Evolutionary conservation across 495 filamentous ascomycete species (phyloP).

Genomic region (Tuber umbilicatum): DNA sequence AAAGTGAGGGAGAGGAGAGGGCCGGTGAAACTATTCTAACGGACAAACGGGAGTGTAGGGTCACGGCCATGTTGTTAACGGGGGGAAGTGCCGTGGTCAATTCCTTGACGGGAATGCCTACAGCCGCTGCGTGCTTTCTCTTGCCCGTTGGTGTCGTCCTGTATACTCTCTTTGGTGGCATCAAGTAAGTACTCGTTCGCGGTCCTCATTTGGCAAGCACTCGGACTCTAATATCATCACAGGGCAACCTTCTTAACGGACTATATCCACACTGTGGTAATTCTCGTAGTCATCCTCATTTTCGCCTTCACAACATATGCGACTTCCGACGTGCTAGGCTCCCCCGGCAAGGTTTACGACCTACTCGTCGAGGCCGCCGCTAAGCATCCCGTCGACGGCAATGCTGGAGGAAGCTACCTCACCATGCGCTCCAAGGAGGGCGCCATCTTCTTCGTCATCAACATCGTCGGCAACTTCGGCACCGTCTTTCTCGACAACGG

Average conservation of each 20-base stretch:
- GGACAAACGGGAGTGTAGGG: constrained; percentile 34
- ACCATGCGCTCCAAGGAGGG: constrained; percentile 85
- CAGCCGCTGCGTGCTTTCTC: constrained; percentile 83
- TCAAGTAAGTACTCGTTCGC: constrained; percentile 54
- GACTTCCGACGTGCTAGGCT: constrained; percentile 67
- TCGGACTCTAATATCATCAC: constrained; percentile 5
- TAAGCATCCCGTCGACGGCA: constrained; percentile 72
- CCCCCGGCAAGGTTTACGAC: constrained; percentile 75
- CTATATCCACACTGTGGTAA: constrained; percentile 79
- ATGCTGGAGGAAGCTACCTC: constrained; percentile 76
- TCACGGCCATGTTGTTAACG: constrained; percentile 88
- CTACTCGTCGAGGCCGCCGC: constrained; percentile 63
- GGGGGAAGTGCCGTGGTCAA: constrained; percentile 83
- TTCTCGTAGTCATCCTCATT: constrained; percentile 82
- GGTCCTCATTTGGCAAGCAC: constrained; percentile 14
- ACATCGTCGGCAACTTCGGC: constrained; percentile 75
- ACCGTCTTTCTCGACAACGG: constrained; percentile 61
- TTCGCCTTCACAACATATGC: constrained; percentile 85
- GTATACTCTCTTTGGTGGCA: constrained; percentile 72
- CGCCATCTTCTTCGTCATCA: constrained; percentile 94
- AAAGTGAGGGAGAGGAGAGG: neutral
- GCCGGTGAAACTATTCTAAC: neutral
- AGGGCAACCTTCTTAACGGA: constrained; percentile 58
- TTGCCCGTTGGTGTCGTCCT: constrained; percentile 77
- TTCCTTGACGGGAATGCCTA: constrained; percentile 77